A percentile compares a stretch with the other conserved stretches of the same genome.
These are phyloP conservation scores for Hyaloscypha variabilis DNA, from an alignment of 495 filamentous ascomycete species.

Conservation along the genomic window DNA sequence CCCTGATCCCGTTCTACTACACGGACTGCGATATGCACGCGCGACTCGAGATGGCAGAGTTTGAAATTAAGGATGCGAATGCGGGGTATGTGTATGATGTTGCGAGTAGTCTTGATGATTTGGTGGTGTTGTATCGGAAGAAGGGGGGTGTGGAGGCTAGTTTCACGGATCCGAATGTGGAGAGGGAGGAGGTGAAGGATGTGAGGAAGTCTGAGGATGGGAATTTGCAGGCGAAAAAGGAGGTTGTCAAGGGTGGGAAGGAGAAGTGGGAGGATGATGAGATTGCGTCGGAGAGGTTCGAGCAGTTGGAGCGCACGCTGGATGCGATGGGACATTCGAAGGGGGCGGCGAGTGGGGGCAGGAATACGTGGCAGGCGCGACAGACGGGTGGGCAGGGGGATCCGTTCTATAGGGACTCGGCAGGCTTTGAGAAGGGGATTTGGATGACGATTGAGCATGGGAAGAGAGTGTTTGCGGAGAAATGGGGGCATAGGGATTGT, in stretches of 20 bases:
- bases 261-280: slow-evolving; percentile 20
- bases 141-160: slow-evolving; percentile 30
- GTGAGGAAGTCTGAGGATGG: too few species aligned
- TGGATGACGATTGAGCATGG: slow-evolving; percentile 56
- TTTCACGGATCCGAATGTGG: slow-evolving; percentile 49
- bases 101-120: slow-evolving; percentile 44
- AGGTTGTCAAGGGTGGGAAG: background rate
- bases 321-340: slow-evolving; percentile 47
- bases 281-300: slow-evolving; percentile 24
- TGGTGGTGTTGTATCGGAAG: slow-evolving; percentile 48
- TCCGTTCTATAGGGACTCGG: slow-evolving; percentile 57
- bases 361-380: slow-evolving; percentile 62
- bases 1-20: slow-evolving; percentile 62
- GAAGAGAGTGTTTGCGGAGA: slow-evolving; percentile 50
- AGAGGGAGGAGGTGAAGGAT: slow-evolving; percentile 33
- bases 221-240: background rate
- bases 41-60: slow-evolving; percentile 53
- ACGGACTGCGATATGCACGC: slow-evolving; percentile 63
- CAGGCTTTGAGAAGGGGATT: slow-evolving; percentile 55
- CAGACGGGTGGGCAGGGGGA: slow-evolving; percentile 64
- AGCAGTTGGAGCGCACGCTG: slow-evolving; percentile 37
- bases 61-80: slow-evolving; percentile 44
- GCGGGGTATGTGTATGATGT: slow-evolving; percentile 59
- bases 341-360: slow-evolving; percentile 32
- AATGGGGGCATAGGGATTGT: slow-evolving; percentile 61